Conservation (phyloP, 2,329 filamentous ascomycete genomes). For the Arthrobotrys conoides region DNA sequence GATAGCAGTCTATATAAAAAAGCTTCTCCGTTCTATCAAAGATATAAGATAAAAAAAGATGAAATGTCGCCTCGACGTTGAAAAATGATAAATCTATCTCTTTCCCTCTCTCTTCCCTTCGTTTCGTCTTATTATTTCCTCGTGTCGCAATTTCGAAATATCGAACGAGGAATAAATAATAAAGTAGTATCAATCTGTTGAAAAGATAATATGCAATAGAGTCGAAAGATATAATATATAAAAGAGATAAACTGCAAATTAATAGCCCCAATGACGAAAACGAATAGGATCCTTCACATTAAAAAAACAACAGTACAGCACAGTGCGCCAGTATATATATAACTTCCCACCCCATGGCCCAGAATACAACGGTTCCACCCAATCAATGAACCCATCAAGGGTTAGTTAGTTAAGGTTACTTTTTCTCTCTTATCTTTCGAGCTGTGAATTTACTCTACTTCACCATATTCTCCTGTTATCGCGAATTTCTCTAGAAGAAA, state of each 20-base stretch:
- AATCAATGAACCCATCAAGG: not conserved
- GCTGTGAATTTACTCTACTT: too few species aligned
- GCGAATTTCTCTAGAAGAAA: not conserved
- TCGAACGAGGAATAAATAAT: slow-evolving; percentile 11
- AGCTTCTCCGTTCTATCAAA: not conserved
- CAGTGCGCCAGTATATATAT: not conserved
- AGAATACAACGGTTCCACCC: slow-evolving; percentile 12
- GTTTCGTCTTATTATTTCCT: not conserved
- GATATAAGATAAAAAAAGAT: not conserved
- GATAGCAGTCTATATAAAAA: slow-evolving; percentile 1
- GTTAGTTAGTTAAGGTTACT: slow-evolving; percentile 15
- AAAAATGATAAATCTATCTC: slow-evolving; percentile 13
- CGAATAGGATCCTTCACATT: slow-evolving; percentile 33
- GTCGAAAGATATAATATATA: not conserved
- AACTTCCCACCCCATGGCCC: not conserved
- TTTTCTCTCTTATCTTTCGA: slow-evolving; percentile 7
- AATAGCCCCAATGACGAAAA: not conserved
- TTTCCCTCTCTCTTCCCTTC: not conserved
- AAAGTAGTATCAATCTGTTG: not conserved
- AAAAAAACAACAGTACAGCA: not conserved
- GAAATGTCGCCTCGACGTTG: slow-evolving; percentile 12
- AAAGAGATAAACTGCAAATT: not conserved
- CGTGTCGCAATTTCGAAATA: slow-evolving; percentile 13
- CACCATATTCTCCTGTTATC: slow-evolving; percentile 19
- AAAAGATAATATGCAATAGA: not conserved